Evolutionary conservation across 306 rosid species (phyloP).

Genomic region (Quercus wislizeni): DNA sequence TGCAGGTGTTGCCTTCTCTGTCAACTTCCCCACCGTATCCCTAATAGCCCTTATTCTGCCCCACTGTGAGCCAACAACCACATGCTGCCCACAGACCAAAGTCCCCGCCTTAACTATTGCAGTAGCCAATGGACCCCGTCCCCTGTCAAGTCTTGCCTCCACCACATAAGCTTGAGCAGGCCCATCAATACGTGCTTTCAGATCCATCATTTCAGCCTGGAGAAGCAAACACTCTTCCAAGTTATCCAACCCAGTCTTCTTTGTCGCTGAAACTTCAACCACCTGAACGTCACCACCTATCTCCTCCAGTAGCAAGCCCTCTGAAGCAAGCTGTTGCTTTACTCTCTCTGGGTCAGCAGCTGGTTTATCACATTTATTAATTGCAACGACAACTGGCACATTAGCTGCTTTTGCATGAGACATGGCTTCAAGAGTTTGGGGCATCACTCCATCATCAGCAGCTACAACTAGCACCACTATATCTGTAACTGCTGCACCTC

Average conservation of each 20-base stretch:
- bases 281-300: slow-evolving; percentile 98
- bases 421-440: slow-evolving; percentile 94
- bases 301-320: slow-evolving; percentile 91
- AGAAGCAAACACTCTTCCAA: slow-evolving; percentile 86
- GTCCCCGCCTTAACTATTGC: slow-evolving; percentile 97
- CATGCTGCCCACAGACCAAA: slow-evolving; percentile 69
- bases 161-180: slow-evolving; percentile 99
- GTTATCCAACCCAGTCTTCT: slow-evolving; percentile 77
- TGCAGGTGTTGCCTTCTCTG: slow-evolving; percentile 77
- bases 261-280: slow-evolving; percentile 73
- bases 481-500: slow-evolving; percentile 97
- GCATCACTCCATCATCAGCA: slow-evolving; percentile 99
- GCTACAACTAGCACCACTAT: slow-evolving; percentile 93
- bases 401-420: slow-evolving; percentile 90
- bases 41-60: slow-evolving; percentile 90
- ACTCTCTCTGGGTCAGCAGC: slow-evolving; percentile 92
- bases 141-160: slow-evolving; percentile 95
- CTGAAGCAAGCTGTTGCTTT: slow-evolving; percentile 85
- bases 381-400: slow-evolving; percentile 91
- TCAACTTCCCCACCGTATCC: slow-evolving; percentile 58
- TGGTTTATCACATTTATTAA: slow-evolving; percentile 95
- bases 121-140: slow-evolving; percentile 87
- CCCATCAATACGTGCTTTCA: slow-evolving; percentile 88
- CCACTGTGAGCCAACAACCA: slow-evolving; percentile 92
- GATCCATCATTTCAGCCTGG: slow-evolving; percentile 96